Percentiles rank a stretch among this genome's conserved stretches.
Evolutionary conservation across 1,284 basidiomycete species (phyloP).

Genomic region (Boletus albobrunnescens): DNA sequence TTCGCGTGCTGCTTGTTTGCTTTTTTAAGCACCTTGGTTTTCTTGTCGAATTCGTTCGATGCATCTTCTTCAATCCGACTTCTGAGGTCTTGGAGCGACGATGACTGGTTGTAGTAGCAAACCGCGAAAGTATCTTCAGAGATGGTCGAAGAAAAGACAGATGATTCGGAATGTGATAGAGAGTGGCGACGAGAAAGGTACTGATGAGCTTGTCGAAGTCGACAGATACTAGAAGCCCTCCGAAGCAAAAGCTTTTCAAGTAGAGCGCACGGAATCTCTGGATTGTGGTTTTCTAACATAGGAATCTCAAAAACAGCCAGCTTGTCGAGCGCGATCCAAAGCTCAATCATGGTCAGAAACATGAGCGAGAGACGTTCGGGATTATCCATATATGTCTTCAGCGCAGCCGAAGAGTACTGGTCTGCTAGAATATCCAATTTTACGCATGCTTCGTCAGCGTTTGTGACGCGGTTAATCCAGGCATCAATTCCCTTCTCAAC

Average conservation of each 20-base stretch:
- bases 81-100: conserved; percentile 24
- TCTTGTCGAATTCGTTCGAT: conserved; percentile 23
- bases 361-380: conserved; percentile 41
- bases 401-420: conserved; percentile 31
- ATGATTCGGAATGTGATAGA: neutral
- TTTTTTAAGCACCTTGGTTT: conserved; percentile 27
- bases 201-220: conserved; percentile 25
- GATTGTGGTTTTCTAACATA: conserved; percentile 41
- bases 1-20: conserved; percentile 9
- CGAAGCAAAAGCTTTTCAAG: conserved; percentile 40
- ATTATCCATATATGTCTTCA: conserved; percentile 29
- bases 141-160: conserved; percentile 23
- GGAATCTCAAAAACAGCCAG: conserved; percentile 32
- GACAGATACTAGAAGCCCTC: conserved; percentile 23
- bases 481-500: conserved; percentile 28
- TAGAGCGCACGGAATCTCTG: conserved; percentile 38
- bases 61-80: no score
- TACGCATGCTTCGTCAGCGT: conserved; percentile 5
- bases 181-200: conserved; percentile 34
- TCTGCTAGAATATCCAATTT: conserved; percentile 24
- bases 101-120: conserved; percentile 28
- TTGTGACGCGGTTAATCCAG: conserved; percentile 25
- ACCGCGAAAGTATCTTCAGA: conserved; percentile 25
- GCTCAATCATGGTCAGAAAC: conserved; percentile 40
- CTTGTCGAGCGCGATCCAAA: conserved; percentile 46